A percentile compares a stretch with the other conserved stretches of the same genome.
These are phyloP conservation scores for Fusarium sp. DNA, from an alignment of 2,329 filamentous ascomycete species.

Conservation along the genomic window DNA sequence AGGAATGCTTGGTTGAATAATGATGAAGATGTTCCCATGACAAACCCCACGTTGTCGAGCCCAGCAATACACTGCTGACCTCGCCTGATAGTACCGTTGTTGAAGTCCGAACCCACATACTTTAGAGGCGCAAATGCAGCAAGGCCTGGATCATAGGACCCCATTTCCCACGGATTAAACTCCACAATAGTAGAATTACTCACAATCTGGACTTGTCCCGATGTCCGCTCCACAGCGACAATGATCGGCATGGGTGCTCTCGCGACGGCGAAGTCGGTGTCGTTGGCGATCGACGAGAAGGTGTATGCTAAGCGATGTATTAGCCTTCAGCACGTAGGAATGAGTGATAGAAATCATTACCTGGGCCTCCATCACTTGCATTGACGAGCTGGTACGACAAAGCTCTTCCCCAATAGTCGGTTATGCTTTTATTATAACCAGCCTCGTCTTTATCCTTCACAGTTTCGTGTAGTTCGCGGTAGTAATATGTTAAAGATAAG, in stretches of 20 bases:
- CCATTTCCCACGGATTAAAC: constrained; percentile 85
- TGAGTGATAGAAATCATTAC: constrained; percentile 4
- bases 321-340: background rate
- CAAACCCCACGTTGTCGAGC: constrained; percentile 85
- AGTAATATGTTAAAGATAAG: constrained; percentile 64
- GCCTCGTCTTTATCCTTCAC: constrained; percentile 75
- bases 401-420: constrained; percentile 86
- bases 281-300: constrained; percentile 75
- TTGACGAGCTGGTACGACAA: constrained; percentile 85
- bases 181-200: constrained; percentile 81
- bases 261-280: constrained; percentile 73
- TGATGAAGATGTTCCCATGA: constrained; percentile 89
- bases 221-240: constrained; percentile 77
- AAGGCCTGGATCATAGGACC: constrained; percentile 80
- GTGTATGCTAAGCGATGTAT: constrained; percentile 71
- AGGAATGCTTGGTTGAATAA: constrained; percentile 87
- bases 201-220: constrained; percentile 70
- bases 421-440: constrained; percentile 75
- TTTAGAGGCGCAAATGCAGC: constrained; percentile 79
- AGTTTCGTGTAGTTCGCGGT: constrained; percentile 68
- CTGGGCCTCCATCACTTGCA: constrained; percentile 74
- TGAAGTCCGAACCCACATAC: constrained; percentile 82
- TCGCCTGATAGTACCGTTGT: constrained; percentile 69
- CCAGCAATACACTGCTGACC: constrained; percentile 78
- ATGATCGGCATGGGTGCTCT: constrained; percentile 81